phyloP scores from a whole-genome alignment of 495 filamentous ascomycete genomes.

The Aspergillus funiculosus region DNA sequence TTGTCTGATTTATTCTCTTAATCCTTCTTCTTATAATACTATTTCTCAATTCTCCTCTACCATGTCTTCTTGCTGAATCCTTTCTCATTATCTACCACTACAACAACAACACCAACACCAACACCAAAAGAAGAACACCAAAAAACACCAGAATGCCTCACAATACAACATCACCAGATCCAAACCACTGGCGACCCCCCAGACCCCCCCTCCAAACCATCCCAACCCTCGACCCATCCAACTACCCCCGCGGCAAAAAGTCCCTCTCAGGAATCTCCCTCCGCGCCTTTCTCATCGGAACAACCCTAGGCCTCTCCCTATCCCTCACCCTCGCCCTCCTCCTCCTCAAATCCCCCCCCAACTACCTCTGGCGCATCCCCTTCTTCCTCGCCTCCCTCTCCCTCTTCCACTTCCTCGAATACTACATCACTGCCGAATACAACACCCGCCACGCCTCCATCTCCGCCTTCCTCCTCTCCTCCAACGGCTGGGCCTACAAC shows the following conservation, averaged over 20 bases:
- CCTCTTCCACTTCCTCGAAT: slow-evolving; percentile 94
- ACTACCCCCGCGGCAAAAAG: slow-evolving; percentile 53
- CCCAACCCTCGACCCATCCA: slow-evolving; percentile 24
- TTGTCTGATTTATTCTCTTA: too few relatives aligned
- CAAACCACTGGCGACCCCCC: slow-evolving; percentile 5
- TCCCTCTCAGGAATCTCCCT: slow-evolving; percentile 75
- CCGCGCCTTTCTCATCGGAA: slow-evolving; percentile 59
- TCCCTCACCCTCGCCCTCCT: slow-evolving; percentile 40
- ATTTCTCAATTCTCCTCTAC: too few relatives aligned
- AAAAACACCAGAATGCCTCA: too few relatives aligned
- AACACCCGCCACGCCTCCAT: slow-evolving; percentile 70
- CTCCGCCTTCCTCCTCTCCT: slow-evolving; percentile 73
- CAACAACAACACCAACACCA: too few relatives aligned
- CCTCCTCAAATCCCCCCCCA: slow-evolving; percentile 26
- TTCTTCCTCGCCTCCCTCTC: slow-evolving; percentile 73
- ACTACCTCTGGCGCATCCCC: slow-evolving; percentile 71
- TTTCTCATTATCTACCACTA: too few relatives aligned
- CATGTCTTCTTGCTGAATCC: too few relatives aligned
- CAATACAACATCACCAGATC: too few relatives aligned
- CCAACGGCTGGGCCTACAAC: slow-evolving; percentile 80
- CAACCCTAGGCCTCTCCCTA: slow-evolving; percentile 41
- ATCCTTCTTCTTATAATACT: too few relatives aligned
- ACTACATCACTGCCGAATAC: slow-evolving; percentile 75
- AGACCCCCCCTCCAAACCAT: neutral
- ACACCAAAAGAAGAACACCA: neutral